Base-by-base conservation (phyloP, 805 yeast species). In the Candida pseudoglaebosa region DNA sequence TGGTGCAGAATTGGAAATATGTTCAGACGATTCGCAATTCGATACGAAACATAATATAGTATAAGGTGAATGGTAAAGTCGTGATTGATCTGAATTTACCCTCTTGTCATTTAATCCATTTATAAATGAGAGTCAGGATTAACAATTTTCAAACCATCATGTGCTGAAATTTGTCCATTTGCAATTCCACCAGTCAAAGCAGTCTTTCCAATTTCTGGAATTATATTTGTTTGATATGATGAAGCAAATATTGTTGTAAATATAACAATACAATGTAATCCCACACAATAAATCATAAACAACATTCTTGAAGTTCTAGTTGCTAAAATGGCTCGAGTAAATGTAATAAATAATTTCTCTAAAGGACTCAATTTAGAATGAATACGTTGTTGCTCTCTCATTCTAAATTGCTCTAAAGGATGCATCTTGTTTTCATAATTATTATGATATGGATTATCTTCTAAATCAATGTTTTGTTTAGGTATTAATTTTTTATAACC, bases 391-490 rank as follows among this genome's bases (percentile, higher is more conserved):
- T 84, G 77, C 54, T 88, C 96, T 45, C 79, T 67, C 32, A 80
- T 74, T 50, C 95, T 75, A 61, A 91, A 86, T 51, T 79, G 84
- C 48, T 85, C 91, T 43, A 89, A 78, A 22, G 96, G 95, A 49
- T 88, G 89, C 33, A 88, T 64, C 35, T 81, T 82, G 37, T 82
- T 80, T 49, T 88, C 95, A 63, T 85, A 89, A 35, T 62, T 73
- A 21, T 73, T 67, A 33, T 76, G 77, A 55, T 84, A 82, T 10
- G 65, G 61, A 47, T 73, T 73, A 22, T 72, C 70, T 50, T 84
- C 95, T 9, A 77, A 54, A 49, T 75, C 80, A 12, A 48, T 44
- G 50, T 55, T 55, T n/a, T 65, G 49, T 36, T 54, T 61, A 5
- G 71, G 70, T 18, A 53, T 55, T 12, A 61, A 43, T 14, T 48